These are phyloP conservation scores for Lenzites betulinus DNA, from an alignment of 768 basidiomycete species.

Conservation along the genomic window DNA sequence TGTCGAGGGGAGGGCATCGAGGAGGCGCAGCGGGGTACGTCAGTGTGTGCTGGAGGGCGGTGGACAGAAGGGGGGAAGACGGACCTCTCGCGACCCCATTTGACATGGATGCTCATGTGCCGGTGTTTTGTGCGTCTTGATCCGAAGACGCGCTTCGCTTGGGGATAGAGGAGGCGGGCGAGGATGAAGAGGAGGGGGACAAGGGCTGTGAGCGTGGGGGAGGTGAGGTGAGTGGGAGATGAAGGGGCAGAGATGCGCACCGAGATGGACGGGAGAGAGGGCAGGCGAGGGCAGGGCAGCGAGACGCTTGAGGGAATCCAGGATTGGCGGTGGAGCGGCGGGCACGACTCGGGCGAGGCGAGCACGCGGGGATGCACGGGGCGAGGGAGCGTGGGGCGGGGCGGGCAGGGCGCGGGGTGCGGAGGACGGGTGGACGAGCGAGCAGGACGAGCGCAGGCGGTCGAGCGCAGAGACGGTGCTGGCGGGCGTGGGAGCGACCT, in stretches of 20 bases:
- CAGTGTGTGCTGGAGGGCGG: not conserved
- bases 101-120: conserved; percentile 44
- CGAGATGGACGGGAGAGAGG: conserved; percentile 25
- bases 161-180: conserved; percentile 30
- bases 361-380: too few relatives aligned
- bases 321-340: not conserved
- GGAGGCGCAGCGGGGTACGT: not conserved
- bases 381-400: too few relatives aligned
- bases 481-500: conserved; percentile 10
- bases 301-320: conserved; percentile 16
- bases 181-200: conserved; percentile 34
- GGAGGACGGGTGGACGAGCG: not conserved
- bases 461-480: not conserved
- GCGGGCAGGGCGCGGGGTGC: not conserved
- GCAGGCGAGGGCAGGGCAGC: conserved; percentile 13
- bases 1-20: not conserved
- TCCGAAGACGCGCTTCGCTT: conserved; percentile 26
- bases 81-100: conserved; percentile 51
- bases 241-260: conserved; percentile 11
- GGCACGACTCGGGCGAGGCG: not conserved
- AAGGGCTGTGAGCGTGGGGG: conserved; percentile 14
- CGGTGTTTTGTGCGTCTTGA: conserved; percentile 7
- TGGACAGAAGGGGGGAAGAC: conserved; percentile 9
- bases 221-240: conserved; percentile 1
- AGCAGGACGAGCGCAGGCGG: too few relatives aligned